Conservation (phyloP, 192 early-diverging fungal species). For the Coemansia sp. region DNA sequence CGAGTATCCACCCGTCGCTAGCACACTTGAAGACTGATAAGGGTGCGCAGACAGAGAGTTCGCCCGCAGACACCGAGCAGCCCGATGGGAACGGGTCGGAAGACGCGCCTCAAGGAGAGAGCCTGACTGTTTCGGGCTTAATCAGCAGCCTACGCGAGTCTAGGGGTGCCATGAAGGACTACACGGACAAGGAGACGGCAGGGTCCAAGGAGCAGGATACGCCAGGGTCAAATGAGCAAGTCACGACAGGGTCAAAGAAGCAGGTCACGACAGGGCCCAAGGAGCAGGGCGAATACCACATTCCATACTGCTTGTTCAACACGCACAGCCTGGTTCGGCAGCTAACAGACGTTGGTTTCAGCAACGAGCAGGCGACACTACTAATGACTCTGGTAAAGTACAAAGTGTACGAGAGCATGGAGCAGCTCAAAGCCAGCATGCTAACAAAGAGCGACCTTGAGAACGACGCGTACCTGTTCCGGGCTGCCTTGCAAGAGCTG, state of each 20-base stretch:
- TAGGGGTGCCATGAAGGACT: conserved; percentile 18
- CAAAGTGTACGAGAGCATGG: conserved; percentile 49
- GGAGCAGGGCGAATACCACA: conserved; percentile 2
- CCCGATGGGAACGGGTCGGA: neutral
- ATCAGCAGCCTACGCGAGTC: conserved; percentile 41
- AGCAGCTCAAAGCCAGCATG: conserved; percentile 47
- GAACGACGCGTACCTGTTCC: conserved; percentile 82
- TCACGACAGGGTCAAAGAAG: neutral
- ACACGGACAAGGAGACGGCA: neutral
- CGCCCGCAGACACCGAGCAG: neutral
- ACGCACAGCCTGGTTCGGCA: conserved; percentile 72
- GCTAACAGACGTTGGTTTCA: conserved; percentile 67
- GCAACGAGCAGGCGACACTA: conserved; percentile 67
- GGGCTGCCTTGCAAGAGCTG: conserved; percentile 79
- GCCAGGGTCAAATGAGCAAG: neutral
- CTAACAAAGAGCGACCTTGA: conserved; percentile 79
- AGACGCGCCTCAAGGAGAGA: neutral
- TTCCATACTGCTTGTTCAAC: conserved; percentile 66
- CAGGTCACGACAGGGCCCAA: neutral
- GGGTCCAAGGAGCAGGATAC: neutral
- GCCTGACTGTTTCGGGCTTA: conserved; percentile 33
- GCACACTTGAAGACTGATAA: conserved; percentile 10
- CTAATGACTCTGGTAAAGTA: conserved; percentile 77
- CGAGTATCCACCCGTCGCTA: conserved; percentile 14
- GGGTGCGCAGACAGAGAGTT: neutral